Evolutionary conservation across 2,329 filamentous ascomycete species (phyloP).

Genomic region (Reticulascus tulasneorum): DNA sequence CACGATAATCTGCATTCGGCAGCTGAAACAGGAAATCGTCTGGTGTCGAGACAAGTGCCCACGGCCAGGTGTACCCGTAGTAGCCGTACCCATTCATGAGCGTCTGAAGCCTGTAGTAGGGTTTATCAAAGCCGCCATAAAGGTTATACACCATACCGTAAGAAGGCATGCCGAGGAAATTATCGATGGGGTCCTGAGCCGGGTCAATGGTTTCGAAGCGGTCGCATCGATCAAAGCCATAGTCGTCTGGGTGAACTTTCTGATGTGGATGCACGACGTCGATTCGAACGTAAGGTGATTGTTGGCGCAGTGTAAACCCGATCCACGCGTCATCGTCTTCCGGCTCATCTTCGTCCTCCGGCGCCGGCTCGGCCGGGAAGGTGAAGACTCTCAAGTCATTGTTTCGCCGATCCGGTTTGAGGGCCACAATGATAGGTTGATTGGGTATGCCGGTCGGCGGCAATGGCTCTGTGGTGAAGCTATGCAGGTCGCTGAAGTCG

Average conservation of each 20-base stretch:
- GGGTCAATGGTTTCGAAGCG: neutral
- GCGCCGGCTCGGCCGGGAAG: conserved; percentile 5
- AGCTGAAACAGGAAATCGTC: conserved; percentile 8
- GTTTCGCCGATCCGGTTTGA: conserved; percentile 3
- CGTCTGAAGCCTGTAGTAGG: too few species aligned
- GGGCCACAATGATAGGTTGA: conserved; percentile 4
- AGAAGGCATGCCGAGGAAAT: conserved; percentile 5
- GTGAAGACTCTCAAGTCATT: conserved; percentile 4
- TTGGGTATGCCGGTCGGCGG: conserved; percentile 1
- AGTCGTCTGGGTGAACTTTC: conserved; percentile 5
- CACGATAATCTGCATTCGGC: conserved; percentile 10
- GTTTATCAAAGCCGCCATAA: too few species aligned
- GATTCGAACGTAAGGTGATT: conserved; percentile 5
- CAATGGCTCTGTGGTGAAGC: conserved; percentile 2
- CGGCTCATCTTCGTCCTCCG: neutral
- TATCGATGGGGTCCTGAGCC: conserved; percentile 3
- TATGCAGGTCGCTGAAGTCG: neutral
- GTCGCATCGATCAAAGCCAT: neutral
- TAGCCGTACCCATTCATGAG: conserved; percentile 7
- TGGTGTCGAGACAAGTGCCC: conserved; percentile 7
- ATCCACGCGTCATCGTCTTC: conserved; percentile 4
- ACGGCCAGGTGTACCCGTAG: conserved; percentile 4
- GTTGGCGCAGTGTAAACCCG: conserved; percentile 3
- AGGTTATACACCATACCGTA: conserved; percentile 5
- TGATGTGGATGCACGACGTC: conserved; percentile 4